Evolutionary conservation across 1,284 basidiomycete species (phyloP).

Genomic region (Exsudoporus floridanus): DNA sequence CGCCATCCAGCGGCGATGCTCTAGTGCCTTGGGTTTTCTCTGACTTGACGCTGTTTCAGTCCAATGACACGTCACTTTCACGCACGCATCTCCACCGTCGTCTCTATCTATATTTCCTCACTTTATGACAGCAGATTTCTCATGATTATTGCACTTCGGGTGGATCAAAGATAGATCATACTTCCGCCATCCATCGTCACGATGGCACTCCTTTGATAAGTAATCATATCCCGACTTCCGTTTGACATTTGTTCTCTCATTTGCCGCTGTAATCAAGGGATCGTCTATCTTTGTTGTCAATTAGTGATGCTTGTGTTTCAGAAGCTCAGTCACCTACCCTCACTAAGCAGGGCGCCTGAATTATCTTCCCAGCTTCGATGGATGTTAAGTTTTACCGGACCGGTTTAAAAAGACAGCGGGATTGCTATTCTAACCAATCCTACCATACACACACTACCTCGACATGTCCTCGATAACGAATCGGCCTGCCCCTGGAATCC

Average conservation of each 20-base stretch:
- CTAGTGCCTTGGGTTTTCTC: no score
- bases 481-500: conserved; percentile 38
- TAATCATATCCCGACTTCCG: no score
- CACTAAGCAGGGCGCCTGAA: not conserved
- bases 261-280: not conserved
- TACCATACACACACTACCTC: not conserved
- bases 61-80: no score
- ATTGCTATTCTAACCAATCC: not conserved
- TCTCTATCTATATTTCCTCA: no score
- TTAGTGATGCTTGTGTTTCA: not conserved
- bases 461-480: conserved; percentile 25
- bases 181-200: no score
- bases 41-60: no score
- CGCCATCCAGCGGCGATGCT: no score
- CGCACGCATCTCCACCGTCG: no score
- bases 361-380: not conserved
- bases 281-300: not conserved
- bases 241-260: not conserved
- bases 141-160: no score
- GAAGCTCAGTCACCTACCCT: not conserved
- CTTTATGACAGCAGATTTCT: no score
- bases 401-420: conserved; percentile 4
- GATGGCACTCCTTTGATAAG: no score
- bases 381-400: not conserved
- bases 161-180: no score